A percentile compares a stretch with the other conserved stretches of the same genome.
Evolutionary conservation across 495 filamentous ascomycete genomes (phyloP).

Genomic region (Darksidea phi): DNA sequence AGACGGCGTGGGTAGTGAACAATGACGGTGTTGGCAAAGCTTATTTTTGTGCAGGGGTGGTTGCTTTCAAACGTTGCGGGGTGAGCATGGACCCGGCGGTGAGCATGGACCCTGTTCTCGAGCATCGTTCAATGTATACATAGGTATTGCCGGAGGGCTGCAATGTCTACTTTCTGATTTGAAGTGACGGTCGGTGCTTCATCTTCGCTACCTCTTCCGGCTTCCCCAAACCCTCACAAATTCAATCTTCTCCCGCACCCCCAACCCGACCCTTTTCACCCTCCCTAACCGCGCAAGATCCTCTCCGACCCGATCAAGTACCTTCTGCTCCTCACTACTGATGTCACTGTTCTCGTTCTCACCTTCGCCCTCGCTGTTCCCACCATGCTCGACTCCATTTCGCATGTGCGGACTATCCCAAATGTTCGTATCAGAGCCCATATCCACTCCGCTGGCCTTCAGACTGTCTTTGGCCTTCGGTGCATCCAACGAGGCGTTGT

Average conservation of each 20-base stretch:
- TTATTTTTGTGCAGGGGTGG: constrained; percentile 4
- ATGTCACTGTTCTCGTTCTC: constrained; percentile 47
- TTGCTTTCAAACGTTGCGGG: too few species aligned
- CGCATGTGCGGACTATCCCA: constrained; percentile 47
- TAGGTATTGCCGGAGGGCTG: background rate
- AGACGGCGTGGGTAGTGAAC: background rate
- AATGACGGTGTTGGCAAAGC: background rate
- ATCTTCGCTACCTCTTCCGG: constrained; percentile 35
- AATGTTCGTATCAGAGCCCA: constrained; percentile 52
- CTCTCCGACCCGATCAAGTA: constrained; percentile 76
- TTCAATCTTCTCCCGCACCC: constrained; percentile 74
- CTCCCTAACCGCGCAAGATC: constrained; percentile 83
- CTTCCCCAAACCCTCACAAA: constrained; percentile 66
- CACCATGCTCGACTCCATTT: constrained; percentile 8
- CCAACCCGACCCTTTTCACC: constrained; percentile 86
- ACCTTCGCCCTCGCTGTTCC: constrained; percentile 35
- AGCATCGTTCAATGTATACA: too few species aligned
- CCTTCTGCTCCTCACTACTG: constrained; percentile 40
- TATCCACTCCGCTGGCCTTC: constrained; percentile 33
- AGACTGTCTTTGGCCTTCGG: constrained; percentile 18
- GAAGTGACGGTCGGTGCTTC: background rate
- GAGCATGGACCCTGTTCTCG: too few species aligned
- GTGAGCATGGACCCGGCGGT: too few species aligned
- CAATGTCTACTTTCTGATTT: background rate
- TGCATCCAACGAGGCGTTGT: constrained; percentile 50